Percentiles rank a stretch among this genome's conserved stretches.
These are phyloP conservation scores for Filosporella fistucella DNA, from an alignment of 495 filamentous ascomycete species.

Conservation along the genomic window DNA sequence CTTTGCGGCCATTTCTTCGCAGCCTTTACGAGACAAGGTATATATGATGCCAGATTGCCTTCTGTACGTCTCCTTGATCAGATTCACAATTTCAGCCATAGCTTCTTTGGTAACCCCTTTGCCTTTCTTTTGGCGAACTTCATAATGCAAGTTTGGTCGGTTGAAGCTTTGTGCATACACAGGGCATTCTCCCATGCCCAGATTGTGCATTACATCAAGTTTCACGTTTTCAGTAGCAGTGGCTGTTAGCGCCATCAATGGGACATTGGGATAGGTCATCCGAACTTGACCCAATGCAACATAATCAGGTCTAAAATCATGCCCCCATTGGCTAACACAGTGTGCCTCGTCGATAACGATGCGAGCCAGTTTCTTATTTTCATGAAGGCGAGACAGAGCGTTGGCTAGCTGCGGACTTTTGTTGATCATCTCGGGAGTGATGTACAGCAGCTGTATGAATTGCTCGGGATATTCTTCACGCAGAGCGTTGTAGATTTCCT, in stretches of 20 bases:
- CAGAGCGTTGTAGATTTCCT: constrained; percentile 55
- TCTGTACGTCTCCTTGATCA: constrained; percentile 62
- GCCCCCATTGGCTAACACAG: constrained; percentile 98
- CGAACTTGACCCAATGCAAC: constrained; percentile 75
- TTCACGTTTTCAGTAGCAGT: constrained; percentile 93
- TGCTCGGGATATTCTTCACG: constrained; percentile 58
- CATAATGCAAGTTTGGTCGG: constrained; percentile 83
- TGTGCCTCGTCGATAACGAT: constrained; percentile 98
- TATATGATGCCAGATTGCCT: constrained; percentile 90
- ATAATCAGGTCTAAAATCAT: constrained; percentile 97
- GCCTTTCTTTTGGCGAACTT: constrained; percentile 55
- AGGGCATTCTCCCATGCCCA: constrained; percentile 72
- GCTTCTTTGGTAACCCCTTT: constrained; percentile 50
- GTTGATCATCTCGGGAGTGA: constrained; percentile 94
- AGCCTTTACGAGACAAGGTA: constrained; percentile 77
- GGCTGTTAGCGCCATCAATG: constrained; percentile 90
- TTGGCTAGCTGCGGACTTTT: constrained; percentile 63
- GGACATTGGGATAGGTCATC: constrained; percentile 64
- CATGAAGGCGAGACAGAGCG: constrained; percentile 58
- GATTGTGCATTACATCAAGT: constrained; percentile 81
- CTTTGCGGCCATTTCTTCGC: constrained; percentile 71
- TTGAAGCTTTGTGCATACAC: constrained; percentile 91
- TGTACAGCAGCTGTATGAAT: constrained; percentile 78
- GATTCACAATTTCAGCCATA: constrained; percentile 60
- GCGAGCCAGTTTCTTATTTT: constrained; percentile 66